Percentiles rank a stretch among this genome's conserved stretches.
phyloP scores from a whole-genome alignment of 164 flowering plant species.

The Euptelea pleiosperma region DNA sequence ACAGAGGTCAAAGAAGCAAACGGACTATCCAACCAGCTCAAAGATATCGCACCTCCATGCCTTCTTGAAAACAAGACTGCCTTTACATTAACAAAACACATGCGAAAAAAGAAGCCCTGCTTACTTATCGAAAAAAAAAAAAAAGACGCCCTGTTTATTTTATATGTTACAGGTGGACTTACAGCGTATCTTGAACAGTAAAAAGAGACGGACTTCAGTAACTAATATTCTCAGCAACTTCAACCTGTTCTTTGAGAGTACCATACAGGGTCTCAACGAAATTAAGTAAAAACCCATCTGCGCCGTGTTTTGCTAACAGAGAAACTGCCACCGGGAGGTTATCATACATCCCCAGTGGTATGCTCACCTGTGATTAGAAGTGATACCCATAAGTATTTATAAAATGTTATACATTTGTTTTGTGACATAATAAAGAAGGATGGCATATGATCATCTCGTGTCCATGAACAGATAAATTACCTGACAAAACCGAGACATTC shows the following conservation, averaged over 20 bases:
- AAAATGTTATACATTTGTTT: background rate
- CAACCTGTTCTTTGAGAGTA: conserved; percentile 44
- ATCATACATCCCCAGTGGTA: conserved; percentile 69
- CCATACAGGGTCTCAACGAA: conserved; percentile 51
- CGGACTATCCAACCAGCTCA: background rate
- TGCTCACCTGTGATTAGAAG: conserved; percentile 71
- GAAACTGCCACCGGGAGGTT: conserved; percentile 74
- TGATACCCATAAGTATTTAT: background rate
- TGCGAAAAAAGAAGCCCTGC: background rate
- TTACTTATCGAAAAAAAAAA: no score
- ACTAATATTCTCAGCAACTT: conserved; percentile 20
- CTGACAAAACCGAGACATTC: conserved; percentile 90
- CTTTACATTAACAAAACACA: background rate
- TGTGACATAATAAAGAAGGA: background rate
- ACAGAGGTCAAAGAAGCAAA: background rate
- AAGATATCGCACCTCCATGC: background rate
- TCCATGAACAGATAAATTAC: conserved; percentile 23
- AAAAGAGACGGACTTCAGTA: conserved; percentile 9
- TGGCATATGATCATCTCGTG: background rate
- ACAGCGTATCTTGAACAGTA: background rate
- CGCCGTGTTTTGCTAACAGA: conserved; percentile 74
- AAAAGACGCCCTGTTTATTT: background rate
- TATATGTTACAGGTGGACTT: conserved; percentile 4
- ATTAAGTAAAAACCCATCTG: conserved; percentile 70
- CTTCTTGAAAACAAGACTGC: background rate